A percentile compares a stretch with the other conserved stretches of the same genome.
Evolutionary conservation across 2,329 filamentous ascomycete genomes (phyloP).

Genomic region (Fusarium tricinctum): DNA sequence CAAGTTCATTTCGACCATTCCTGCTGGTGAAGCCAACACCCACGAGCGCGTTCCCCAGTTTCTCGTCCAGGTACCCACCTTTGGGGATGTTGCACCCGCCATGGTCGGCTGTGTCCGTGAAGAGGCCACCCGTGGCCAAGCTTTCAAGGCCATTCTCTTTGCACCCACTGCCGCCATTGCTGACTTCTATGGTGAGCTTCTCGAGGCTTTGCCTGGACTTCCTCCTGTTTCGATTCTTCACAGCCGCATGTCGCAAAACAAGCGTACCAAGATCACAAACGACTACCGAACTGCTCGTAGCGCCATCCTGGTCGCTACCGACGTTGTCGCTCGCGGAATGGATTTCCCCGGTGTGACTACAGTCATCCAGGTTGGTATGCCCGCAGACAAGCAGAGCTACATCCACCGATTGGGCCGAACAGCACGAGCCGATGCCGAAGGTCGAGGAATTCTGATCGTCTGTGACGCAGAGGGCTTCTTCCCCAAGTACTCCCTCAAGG

Average conservation of each 20-base stretch:
- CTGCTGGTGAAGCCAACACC: slow-evolving; percentile 80
- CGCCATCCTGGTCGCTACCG: slow-evolving; percentile 75
- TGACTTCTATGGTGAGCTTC: slow-evolving; percentile 64
- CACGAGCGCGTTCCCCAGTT: slow-evolving; percentile 83
- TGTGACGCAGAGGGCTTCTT: slow-evolving; percentile 66
- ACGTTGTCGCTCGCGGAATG: slow-evolving; percentile 80
- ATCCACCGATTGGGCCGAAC: slow-evolving; percentile 78
- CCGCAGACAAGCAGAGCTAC: slow-evolving; percentile 72
- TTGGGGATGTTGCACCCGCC: slow-evolving; percentile 75
- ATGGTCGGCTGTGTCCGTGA: slow-evolving; percentile 70
- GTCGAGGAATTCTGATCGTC: slow-evolving; percentile 73
- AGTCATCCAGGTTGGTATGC: slow-evolving; percentile 74
- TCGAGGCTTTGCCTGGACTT: slow-evolving; percentile 57
- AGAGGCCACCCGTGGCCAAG: slow-evolving; percentile 58
- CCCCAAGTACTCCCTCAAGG: slow-evolving; percentile 63
- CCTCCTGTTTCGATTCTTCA: slow-evolving; percentile 63
- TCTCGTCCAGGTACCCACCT: slow-evolving; percentile 74
- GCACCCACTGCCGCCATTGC: slow-evolving; percentile 72
- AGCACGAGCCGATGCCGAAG: slow-evolving; percentile 73
- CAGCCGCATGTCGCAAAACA: slow-evolving; percentile 65
- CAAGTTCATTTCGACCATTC: slow-evolving; percentile 85
- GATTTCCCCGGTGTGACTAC: slow-evolving; percentile 79
- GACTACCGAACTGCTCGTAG: slow-evolving; percentile 67
- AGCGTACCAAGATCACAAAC: slow-evolving; percentile 71
- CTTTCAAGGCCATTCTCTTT: slow-evolving; percentile 89